Evolutionary conservation across 768 basidiomycete genomes (phyloP).

Genomic region (Mycena kentingensis): DNA sequence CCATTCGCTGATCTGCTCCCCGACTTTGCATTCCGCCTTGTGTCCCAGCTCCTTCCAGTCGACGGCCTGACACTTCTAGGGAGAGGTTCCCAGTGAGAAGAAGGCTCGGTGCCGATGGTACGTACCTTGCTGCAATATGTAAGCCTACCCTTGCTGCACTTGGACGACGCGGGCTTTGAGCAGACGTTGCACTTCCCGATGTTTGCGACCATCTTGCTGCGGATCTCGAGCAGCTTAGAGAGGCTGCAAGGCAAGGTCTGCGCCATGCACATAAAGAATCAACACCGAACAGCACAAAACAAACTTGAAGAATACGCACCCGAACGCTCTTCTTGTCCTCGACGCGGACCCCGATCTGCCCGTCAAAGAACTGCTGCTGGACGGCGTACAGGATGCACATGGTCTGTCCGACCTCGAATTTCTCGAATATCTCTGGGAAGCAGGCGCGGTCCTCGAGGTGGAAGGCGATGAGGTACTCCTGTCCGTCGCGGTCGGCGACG

Average conservation of each 20-base stretch:
- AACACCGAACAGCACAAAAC: no score
- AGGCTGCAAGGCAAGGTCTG: slow-evolving; percentile 29
- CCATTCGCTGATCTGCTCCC: slow-evolving; percentile 28
- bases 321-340: slow-evolving; percentile 29
- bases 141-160: slow-evolving; percentile 11
- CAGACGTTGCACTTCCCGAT: slow-evolving; percentile 8
- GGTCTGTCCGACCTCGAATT: slow-evolving; percentile 24
- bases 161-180: neutral
- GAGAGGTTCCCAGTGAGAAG: no score
- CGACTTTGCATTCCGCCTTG: slow-evolving; percentile 28
- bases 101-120: no score
- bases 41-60: slow-evolving; percentile 27
- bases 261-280: no score
- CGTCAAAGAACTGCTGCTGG: slow-evolving; percentile 30
- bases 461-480: slow-evolving; percentile 25
- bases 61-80: slow-evolving; percentile 27
- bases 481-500: slow-evolving; percentile 29
- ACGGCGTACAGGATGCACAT: slow-evolving; percentile 34
- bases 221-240: slow-evolving; percentile 21
- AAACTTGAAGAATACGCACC: no score
- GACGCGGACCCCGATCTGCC: slow-evolving; percentile 30
- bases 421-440: slow-evolving; percentile 10
- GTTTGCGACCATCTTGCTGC: slow-evolving; percentile 10
- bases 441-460: slow-evolving; percentile 23
- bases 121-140: slow-evolving; percentile 33